A percentile compares a stretch with the other conserved stretches of the same genome.
These are phyloP conservation scores for Globisporangium cylindrosporum DNA, from an alignment of 352 stramenopile species.

Conservation along the genomic window DNA sequence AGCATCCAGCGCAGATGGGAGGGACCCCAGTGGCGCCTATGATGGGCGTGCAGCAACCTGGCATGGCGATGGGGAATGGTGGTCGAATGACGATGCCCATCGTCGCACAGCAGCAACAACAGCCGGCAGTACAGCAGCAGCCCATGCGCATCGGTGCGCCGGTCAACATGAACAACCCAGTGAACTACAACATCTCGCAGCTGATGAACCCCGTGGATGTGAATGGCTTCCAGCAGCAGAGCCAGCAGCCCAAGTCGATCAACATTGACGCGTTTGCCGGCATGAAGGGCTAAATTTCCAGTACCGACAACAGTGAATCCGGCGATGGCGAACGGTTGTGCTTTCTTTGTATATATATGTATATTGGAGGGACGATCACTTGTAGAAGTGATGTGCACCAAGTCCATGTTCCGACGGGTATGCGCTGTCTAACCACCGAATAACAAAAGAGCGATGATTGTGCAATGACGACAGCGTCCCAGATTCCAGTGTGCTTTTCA, in stretches of 20 bases:
- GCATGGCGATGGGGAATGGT: constrained; percentile 10
- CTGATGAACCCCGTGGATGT: constrained; percentile 78
- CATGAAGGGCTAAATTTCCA: constrained; percentile 31
- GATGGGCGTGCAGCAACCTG: constrained; percentile 20
- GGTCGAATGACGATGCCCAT: constrained; percentile 4
- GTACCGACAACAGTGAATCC: not conserved
- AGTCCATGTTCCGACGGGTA: not conserved
- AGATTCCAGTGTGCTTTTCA: not conserved
- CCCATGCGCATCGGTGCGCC: not conserved
- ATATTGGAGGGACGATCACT: not conserved
- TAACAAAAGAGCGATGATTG: not conserved
- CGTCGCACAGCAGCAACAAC: constrained; percentile 2
- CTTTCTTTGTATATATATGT: not conserved
- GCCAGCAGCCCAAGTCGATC: constrained; percentile 57
- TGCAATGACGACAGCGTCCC: not conserved
- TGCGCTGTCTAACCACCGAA: not conserved
- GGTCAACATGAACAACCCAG: constrained; percentile 14
- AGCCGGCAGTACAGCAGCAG: not conserved
- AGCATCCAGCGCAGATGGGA: constrained; percentile 21
- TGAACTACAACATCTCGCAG: constrained; percentile 84
- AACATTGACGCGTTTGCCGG: constrained; percentile 82
- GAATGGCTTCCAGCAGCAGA: constrained; percentile 29
- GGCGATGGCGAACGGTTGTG: not conserved
- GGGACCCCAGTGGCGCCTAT: constrained; percentile 6
- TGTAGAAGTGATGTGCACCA: not conserved